Evolutionary conservation across 805 yeast genomes (phyloP).

Genomic region (Ogataea pini): DNA sequence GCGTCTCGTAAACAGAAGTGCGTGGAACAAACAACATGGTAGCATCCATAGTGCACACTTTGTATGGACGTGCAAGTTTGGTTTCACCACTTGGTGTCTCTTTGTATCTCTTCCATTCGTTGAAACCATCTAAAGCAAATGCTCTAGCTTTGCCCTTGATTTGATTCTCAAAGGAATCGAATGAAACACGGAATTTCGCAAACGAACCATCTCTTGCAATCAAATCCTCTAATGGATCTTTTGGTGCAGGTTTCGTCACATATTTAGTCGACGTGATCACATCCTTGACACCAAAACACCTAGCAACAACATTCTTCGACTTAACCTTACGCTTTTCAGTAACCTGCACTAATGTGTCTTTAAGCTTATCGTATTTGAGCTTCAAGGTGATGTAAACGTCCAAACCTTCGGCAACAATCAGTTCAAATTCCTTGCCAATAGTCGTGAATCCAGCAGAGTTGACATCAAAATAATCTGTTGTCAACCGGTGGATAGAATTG

Average conservation of each 20-base stretch:
- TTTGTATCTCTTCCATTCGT: conserved; percentile 72
- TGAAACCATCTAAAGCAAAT: conserved; percentile 63
- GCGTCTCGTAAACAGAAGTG: conserved; percentile 54
- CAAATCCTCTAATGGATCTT: conserved; percentile 60
- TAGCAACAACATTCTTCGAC: conserved; percentile 33
- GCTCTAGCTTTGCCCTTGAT: conserved; percentile 54
- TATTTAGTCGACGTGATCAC: conserved; percentile 50
- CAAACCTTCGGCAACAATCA: conserved; percentile 58
- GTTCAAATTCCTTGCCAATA: conserved; percentile 77
- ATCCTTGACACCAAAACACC: conserved; percentile 41
- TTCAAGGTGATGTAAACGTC: conserved; percentile 75
- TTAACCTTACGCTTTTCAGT: conserved; percentile 47
- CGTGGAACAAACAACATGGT: conserved; percentile 72
- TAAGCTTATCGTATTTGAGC: conserved; percentile 54
- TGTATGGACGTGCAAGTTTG: conserved; percentile 48
- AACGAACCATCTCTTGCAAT: conserved; percentile 89
- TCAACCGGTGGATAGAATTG: conserved; percentile 78
- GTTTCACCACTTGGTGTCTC: conserved; percentile 34
- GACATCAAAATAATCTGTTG: conserved; percentile 49
- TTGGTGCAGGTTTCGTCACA: conserved; percentile 47
- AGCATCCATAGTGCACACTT: conserved; percentile 65
- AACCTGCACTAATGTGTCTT: conserved; percentile 57
- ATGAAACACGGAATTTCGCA: conserved; percentile 72
- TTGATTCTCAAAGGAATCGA: conserved; percentile 55
- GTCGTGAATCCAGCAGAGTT: conserved; percentile 30